phyloP scores from a whole-genome alignment of 805 yeast genomes.

The Ogataea pilisensis region DNA sequence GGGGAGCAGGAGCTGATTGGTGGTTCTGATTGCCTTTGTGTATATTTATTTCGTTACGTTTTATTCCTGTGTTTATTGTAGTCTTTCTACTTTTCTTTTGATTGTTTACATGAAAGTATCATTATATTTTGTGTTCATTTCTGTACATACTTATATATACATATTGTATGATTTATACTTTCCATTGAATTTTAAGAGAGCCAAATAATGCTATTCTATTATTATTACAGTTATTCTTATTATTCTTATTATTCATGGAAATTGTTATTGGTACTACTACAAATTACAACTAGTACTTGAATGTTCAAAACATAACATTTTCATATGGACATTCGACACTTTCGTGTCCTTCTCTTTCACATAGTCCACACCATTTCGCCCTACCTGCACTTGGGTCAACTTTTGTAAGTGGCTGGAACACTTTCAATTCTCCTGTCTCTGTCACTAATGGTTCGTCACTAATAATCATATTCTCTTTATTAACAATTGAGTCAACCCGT shows the following conservation, averaged over 20 bases:
- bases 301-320: slow-evolving; percentile 29
- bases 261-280: no score
- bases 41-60: not conserved
- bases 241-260: no score
- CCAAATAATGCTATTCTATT: no score
- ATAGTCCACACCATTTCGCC: slow-evolving; percentile 83
- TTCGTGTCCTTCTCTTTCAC: slow-evolving; percentile 88
- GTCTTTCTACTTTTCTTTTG: not conserved
- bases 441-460: slow-evolving; percentile 1
- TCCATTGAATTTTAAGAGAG: no score
- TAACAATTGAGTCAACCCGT: slow-evolving; percentile 2
- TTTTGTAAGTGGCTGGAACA: slow-evolving; percentile 44
- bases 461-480: not conserved
- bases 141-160: slow-evolving; percentile 11
- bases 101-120: not conserved
- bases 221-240: no score
- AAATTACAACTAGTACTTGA: no score
- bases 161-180: slow-evolving; percentile 4
- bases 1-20: no score
- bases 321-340: slow-evolving; percentile 87
- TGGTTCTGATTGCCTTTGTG: no score
- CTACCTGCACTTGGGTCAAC: slow-evolving; percentile 73
- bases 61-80: no score
- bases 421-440: slow-evolving; percentile 23
- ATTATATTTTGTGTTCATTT: not conserved